phyloP scores from a whole-genome alignment of 140 eudicot genomes.

The Senecio squalidus region DNA sequence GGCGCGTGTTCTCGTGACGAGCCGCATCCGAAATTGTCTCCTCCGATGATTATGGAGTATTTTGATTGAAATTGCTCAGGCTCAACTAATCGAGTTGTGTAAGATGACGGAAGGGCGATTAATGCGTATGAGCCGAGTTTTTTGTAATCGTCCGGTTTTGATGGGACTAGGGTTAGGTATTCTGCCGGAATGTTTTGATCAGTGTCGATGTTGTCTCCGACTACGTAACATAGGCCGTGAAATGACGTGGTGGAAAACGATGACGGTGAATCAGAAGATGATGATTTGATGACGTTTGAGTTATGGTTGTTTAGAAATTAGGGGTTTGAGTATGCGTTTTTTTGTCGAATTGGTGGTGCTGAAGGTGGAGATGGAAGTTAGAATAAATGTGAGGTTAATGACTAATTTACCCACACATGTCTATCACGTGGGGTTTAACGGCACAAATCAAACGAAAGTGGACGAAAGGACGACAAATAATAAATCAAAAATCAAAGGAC shows the following conservation, averaged over 20 bases:
- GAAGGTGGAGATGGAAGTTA: slow-evolving; percentile 28
- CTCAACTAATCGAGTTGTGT: slow-evolving; percentile 61
- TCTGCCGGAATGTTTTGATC: slow-evolving; percentile 98
- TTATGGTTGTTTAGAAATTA: slow-evolving; percentile 20
- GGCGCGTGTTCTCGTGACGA: slow-evolving; percentile 97
- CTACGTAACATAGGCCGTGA: slow-evolving; percentile 88
- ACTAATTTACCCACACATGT: no score
- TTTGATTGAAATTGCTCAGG: slow-evolving; percentile 46
- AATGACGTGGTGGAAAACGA: slow-evolving; percentile 40
- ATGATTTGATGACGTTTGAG: slow-evolving; percentile 29
- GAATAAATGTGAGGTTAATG: no score
- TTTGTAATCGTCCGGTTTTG: slow-evolving; percentile 91
- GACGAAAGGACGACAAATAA: no score
- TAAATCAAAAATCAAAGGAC: no score
- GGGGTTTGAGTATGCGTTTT: slow-evolving; percentile 9
- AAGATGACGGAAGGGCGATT: slow-evolving; percentile 59
- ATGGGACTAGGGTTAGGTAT: slow-evolving; percentile 86
- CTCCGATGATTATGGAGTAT: slow-evolving; percentile 69
- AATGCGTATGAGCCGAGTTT: slow-evolving; percentile 92
- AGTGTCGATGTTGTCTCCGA: slow-evolving; percentile 92
- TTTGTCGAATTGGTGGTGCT: slow-evolving; percentile 16
- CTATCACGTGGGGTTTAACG: no score
- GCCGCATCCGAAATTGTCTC: slow-evolving; percentile 92
- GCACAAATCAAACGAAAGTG: no score
- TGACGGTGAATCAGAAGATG: slow-evolving; percentile 30